phyloP scores from a whole-genome alignment of 129 eudicot genomes.

The Tagetes patula region DNA sequence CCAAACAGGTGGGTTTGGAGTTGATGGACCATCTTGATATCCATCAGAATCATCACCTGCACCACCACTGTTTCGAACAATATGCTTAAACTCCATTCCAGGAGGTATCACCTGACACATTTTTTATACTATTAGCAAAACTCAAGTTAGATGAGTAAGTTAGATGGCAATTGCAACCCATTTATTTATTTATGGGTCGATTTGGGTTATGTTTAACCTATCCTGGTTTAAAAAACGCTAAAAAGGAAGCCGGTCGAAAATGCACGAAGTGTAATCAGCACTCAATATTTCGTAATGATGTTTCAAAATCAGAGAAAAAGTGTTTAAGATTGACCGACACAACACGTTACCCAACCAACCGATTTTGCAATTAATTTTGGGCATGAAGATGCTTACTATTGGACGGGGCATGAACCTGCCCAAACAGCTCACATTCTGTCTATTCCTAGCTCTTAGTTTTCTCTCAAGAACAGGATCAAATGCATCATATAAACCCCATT shows the following conservation, averaged over 20 bases:
- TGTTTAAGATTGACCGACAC: not conserved
- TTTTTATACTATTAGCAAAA: not conserved
- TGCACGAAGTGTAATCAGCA: not conserved
- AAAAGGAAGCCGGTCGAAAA: not conserved
- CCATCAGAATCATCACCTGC: constrained; percentile 51
- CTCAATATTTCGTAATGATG: not conserved
- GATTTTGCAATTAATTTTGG: not conserved
- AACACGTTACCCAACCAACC: not conserved
- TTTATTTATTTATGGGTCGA: not conserved
- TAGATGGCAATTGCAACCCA: not conserved
- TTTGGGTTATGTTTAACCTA: not conserved
- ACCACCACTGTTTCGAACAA: constrained; percentile 56
- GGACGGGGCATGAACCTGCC: constrained; percentile 87
- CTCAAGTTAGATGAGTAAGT: not conserved
- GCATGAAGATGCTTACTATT: constrained; percentile 45
- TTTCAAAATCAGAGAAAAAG: not conserved
- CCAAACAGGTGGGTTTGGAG: constrained; percentile 79
- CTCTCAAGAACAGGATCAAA: constrained; percentile 76
- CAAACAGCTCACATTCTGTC: constrained; percentile 65
- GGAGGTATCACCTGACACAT: constrained; percentile 72
- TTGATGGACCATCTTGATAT: constrained; percentile 42
- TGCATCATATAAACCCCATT: constrained; percentile 83
- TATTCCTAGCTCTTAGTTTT: constrained; percentile 68
- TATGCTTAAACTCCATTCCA: constrained; percentile 88
- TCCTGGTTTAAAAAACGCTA: not conserved